Conservation (phyloP, 2,329 filamentous ascomycete species). For the Penicillium sp. region DNA sequence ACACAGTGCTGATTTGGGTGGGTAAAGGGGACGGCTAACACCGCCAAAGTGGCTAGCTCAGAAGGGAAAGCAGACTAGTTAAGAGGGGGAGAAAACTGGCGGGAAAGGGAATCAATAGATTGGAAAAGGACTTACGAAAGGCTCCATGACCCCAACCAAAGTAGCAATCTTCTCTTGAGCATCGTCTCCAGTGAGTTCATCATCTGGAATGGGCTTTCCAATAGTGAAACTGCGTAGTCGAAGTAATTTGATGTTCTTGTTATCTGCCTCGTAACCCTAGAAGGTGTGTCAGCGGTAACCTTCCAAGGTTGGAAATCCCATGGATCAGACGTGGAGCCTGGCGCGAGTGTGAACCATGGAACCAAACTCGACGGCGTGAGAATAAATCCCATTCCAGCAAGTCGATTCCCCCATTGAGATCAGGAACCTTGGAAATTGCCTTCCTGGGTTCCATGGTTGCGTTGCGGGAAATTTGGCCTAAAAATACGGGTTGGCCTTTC, state of each 20-base stretch:
- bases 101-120: constrained; percentile 18
- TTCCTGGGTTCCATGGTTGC: background rate
- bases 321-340: constrained; percentile 21
- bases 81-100: constrained; percentile 22
- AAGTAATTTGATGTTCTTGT: constrained; percentile 76
- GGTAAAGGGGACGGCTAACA: constrained; percentile 16
- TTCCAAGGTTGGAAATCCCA: background rate
- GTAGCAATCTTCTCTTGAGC: constrained; percentile 65
- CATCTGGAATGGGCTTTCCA: constrained; percentile 64
- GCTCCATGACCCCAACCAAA: constrained; percentile 67
- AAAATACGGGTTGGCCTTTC: constrained; percentile 25
- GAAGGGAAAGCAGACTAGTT: constrained; percentile 25
- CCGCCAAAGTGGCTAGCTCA: constrained; percentile 24
- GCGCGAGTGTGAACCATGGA: constrained; percentile 40
- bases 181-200: constrained; percentile 61
- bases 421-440: background rate
- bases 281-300: constrained; percentile 5
- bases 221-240: constrained; percentile 79
- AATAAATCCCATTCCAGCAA: constrained; percentile 1
- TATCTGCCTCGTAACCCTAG: constrained; percentile 71
- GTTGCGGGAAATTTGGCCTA: constrained; percentile 1
- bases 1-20: constrained; percentile 17
- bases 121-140: constrained; percentile 66
- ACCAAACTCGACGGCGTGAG: constrained; percentile 35
- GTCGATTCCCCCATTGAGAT: background rate